phyloP scores from a whole-genome alignment of 371 early-diverging fungal species.

The Actinomortierella wolfii region DNA sequence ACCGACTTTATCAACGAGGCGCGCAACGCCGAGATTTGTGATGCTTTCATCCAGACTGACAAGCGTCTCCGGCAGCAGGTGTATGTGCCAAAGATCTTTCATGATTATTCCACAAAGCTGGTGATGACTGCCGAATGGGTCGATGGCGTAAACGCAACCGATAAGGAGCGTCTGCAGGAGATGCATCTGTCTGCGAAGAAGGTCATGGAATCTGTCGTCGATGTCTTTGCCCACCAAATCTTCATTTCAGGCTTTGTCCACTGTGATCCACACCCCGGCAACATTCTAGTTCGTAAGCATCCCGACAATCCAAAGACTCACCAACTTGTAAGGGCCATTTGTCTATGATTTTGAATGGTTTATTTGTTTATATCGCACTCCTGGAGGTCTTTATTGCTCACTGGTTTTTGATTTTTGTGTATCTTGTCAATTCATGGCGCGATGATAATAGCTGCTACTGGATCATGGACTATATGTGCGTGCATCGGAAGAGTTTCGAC shows the following conservation, averaged over 20 bases:
- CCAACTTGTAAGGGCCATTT: conserved; percentile 43
- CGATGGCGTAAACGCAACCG: conserved; percentile 71
- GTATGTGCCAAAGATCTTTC: conserved; percentile 82
- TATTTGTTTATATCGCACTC: not conserved
- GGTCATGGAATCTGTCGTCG: conserved; percentile 78
- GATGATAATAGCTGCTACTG: conserved; percentile 79
- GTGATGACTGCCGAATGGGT: conserved; percentile 91
- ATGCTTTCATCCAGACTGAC: conserved; percentile 60
- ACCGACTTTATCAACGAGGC: conserved; percentile 87
- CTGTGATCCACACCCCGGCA: conserved; percentile 91
- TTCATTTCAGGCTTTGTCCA: conserved; percentile 90
- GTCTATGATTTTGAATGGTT: not conserved
- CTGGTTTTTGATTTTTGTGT: conserved; percentile 1
- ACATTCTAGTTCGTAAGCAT: conserved; percentile 79
- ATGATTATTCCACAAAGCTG: conserved; percentile 71
- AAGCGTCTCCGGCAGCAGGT: conserved; percentile 54
- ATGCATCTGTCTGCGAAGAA: conserved; percentile 50
- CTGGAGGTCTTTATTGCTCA: not conserved
- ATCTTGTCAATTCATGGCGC: conserved; percentile 11
- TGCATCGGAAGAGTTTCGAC: conserved; percentile 73
- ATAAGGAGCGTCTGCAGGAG: conserved; percentile 50
- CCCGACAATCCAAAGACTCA: conserved; percentile 57
- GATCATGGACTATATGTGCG: conserved; percentile 93
- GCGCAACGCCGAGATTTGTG: conserved; percentile 74
- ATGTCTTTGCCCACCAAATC: conserved; percentile 89